Evolutionary conservation across 441 rosid species (phyloP).

Genomic region (Macaranga tanarius): DNA sequence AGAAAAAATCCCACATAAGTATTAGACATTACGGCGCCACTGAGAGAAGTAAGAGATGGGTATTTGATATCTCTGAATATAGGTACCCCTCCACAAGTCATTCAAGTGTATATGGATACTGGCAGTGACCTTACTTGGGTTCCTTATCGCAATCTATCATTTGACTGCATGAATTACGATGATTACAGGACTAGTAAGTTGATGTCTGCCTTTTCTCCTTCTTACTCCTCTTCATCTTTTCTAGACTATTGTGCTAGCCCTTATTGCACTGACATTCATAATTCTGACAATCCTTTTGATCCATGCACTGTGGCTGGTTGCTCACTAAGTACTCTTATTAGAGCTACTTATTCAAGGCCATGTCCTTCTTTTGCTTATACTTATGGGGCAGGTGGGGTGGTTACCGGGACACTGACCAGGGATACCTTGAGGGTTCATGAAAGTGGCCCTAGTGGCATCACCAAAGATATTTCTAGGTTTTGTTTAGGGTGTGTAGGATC

Average conservation of each 20-base stretch:
- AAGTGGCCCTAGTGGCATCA: slow-evolving; percentile 18
- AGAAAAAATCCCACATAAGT: slow-evolving; percentile 33
- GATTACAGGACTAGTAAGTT: slow-evolving; percentile 47
- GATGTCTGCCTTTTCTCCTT: slow-evolving; percentile 54
- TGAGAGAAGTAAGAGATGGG: slow-evolving; percentile 73
- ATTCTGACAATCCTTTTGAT: slow-evolving; percentile 68
- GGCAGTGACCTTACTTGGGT: slow-evolving; percentile 95
- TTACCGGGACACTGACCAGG: slow-evolving; percentile 53
- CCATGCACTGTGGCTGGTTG: slow-evolving; percentile 68
- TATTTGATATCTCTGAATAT: slow-evolving; percentile 64
- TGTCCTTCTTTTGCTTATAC: slow-evolving; percentile 88
- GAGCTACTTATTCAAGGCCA: slow-evolving; percentile 56
- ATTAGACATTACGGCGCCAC: slow-evolving; percentile 46
- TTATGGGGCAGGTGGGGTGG: slow-evolving; percentile 69
- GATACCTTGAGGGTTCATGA: slow-evolving; percentile 59
- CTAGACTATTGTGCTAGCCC: slow-evolving; percentile 59
- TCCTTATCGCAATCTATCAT: slow-evolving; percentile 72
- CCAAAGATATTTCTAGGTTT: slow-evolving; percentile 49
- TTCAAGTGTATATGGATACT: slow-evolving; percentile 80
- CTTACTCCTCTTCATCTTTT: slow-evolving; percentile 51
- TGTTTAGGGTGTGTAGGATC: slow-evolving; percentile 72
- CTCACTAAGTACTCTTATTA: slow-evolving; percentile 55
- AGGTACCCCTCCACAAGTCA: slow-evolving; percentile 76
- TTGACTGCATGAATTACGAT: slow-evolving; percentile 71
- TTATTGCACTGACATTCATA: slow-evolving; percentile 62